Base-by-base conservation (phyloP, 768 basidiomycete genomes). In the Tulasnella sp. region DNA sequence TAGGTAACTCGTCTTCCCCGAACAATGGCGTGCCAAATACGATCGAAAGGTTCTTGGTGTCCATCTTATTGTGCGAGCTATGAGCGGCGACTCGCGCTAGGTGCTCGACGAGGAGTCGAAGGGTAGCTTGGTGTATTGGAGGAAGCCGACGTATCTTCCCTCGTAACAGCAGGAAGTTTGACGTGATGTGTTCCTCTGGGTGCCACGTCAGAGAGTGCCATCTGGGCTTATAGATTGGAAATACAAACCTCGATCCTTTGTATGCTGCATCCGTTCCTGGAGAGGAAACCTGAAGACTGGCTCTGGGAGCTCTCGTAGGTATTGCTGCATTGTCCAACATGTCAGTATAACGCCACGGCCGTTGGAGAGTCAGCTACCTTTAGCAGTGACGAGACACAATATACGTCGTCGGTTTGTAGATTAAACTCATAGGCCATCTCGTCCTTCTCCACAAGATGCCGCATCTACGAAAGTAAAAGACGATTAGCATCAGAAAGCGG, bases 1-100 rank as follows among this genome's bases (percentile, higher is more conserved):
- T 87, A 2, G 87, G 83, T 59, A 91, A 76, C 62, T 93, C 89
- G 62, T 96, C 92, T 69, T 93, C 90, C 4, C 92, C 92, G 64
- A 96, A 92, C 49, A 96, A 80, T 22, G 91, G 89, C 8, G 82
- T 76, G 19, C 86, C 85, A 72, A 94, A 93, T 2, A 92, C 84
- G 49, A 96, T 92, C 2, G 91, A 88, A 22, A 96, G 74, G 67
- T 94, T 96, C 74, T 85, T 91, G 2, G 84, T 75, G 65, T 92
- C 92, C 92, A 96, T 96, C 71, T 93, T 94, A 68, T 93, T 96
- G 68, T 79, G 82, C 25, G 84, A 81, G 21, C 76, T 75, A 34
- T 75, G 74, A 3, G 81, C 73, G 2, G 81, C 78, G 12, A 96
- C 82, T 12, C 84, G 78, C 2, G 83, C 74, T 17, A 96, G 78